A percentile compares a stretch with the other conserved stretches of the same genome.
Evolutionary conservation across 352 stramenopile species (phyloP).

Genomic region (Plasmopara muralis): DNA sequence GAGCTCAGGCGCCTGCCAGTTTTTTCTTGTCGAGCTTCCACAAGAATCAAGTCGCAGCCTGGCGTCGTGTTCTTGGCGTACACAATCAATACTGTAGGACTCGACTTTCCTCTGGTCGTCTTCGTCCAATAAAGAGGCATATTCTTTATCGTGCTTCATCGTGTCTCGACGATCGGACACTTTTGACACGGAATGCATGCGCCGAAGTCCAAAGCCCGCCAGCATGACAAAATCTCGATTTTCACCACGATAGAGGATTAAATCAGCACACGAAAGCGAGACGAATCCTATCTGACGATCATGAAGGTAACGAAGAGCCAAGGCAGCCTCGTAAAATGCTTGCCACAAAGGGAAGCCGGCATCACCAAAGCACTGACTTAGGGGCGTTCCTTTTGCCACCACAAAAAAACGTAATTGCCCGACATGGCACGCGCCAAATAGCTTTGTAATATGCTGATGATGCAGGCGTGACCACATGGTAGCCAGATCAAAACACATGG

Average conservation of each 20-base stretch:
- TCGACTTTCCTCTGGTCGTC: too few species aligned
- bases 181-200: slow-evolving; percentile 16
- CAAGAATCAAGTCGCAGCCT: neutral
- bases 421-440: slow-evolving; percentile 29
- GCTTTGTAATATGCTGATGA: slow-evolving; percentile 23
- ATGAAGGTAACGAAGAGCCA: slow-evolving; percentile 26
- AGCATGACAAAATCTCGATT: slow-evolving; percentile 18
- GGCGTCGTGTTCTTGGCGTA: too few species aligned
- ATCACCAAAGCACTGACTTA: slow-evolving; percentile 19
- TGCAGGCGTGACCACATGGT: slow-evolving; percentile 23
- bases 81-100: too few species aligned
- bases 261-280: slow-evolving; percentile 22
- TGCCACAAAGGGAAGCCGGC: slow-evolving; percentile 25
- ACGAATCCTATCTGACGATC: slow-evolving; percentile 16
- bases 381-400: slow-evolving; percentile 20
- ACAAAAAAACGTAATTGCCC: slow-evolving; percentile 24
- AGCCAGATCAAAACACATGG: slow-evolving; percentile 16
- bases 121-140: too few species aligned
- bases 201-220: slow-evolving; percentile 18
- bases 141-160: too few species aligned
- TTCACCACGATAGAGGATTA: slow-evolving; percentile 23
- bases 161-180: slow-evolving; percentile 4
- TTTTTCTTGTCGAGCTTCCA: slow-evolving; percentile 1
- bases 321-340: slow-evolving; percentile 22
- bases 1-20: slow-evolving; percentile 25